These are phyloP conservation scores for Dalbergia cochinchinensis DNA, from an alignment of 306 rosid species.

Conservation along the genomic window DNA sequence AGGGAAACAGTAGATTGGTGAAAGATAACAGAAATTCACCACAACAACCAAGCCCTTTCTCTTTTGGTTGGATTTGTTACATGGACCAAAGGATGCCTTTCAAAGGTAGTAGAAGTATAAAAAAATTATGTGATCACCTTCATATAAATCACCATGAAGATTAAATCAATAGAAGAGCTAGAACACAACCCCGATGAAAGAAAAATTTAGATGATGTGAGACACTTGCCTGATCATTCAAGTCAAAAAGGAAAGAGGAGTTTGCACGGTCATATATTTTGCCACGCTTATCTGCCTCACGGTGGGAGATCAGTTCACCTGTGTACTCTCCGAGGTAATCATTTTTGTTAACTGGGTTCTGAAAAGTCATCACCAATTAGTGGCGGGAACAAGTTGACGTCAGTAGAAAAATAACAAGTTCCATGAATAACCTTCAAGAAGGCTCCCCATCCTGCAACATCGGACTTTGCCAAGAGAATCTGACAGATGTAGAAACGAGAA, in stretches of 20 bases:
- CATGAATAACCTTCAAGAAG: conserved; percentile 76
- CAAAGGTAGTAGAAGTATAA: conserved; percentile 28
- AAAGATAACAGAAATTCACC: conserved; percentile 23
- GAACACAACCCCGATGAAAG: neutral
- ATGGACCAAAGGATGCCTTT: no score
- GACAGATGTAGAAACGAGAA: conserved; percentile 39
- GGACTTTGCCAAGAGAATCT: conserved; percentile 93
- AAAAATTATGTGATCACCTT: conserved; percentile 30
- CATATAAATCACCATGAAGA: conserved; percentile 14
- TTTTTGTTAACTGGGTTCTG: conserved; percentile 96
- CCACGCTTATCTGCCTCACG: conserved; percentile 98
- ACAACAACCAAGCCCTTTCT: neutral
- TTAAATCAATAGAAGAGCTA: conserved; percentile 16
- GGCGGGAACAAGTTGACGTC: conserved; percentile 35
- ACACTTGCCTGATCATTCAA: conserved; percentile 95
- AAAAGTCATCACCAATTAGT: conserved; percentile 55
- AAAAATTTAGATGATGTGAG: conserved; percentile 25
- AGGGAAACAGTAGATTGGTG: conserved; percentile 10
- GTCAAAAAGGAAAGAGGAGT: conserved; percentile 97
- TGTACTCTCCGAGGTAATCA: conserved; percentile 96
- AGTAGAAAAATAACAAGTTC: conserved; percentile 28
- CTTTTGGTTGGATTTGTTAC: neutral
- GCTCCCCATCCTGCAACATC: conserved; percentile 99
- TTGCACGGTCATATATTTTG: conserved; percentile 96
- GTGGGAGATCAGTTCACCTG: conserved; percentile 95